Base-by-base conservation (phyloP, 106 monocot genomes). In the Dioscorea alata region DNA sequence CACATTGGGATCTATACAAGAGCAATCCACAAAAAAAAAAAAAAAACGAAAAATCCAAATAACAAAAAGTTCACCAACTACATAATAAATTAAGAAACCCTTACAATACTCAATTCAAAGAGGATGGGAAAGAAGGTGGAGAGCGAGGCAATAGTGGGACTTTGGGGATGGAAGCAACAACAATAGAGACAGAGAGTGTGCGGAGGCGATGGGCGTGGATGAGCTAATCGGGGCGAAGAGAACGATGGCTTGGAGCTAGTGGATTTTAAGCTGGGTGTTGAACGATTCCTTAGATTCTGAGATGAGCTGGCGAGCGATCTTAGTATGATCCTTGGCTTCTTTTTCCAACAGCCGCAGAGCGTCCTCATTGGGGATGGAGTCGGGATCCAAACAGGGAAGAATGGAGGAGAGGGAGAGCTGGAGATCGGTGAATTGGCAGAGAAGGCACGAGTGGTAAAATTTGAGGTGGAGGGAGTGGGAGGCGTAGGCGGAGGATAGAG, bases 231-330 rank as follows among this genome's bases (percentile, higher is more conserved):
- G 65, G 60, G 83, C 88, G 32, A 91, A 85, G 75, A 91, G 91
- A 49, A 95, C 78, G 12, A 91, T 95, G 77, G 91, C 94, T 9
- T 79, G 56, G 49, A 95, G 91, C 84, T 96, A 92, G 80, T 96
- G 92, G 80, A 96, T 96, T 89, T 96, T 96, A 74, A 92, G 70
- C 81, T 96, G 88, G 25, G 88, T 96, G 79, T 96, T 92, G 82
- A 89, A 96, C n/a, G 88, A 72, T 67, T 92, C 91, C 75, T 92
- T 92, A 33, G 88, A 77, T 56, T 87, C 92, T 5, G 82, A 63
- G 23, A 89, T 69, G 61, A 89, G 78, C 52, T 81, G 77, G 24
- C 97, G 84, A 0, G 86, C 79, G 49, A 81, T 63, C 79, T 92
- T 92, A 67, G 87, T 71, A 17, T 78, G 77, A 64, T 89, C 92